Conservation (phyloP, 2,329 filamentous ascomycete genomes). For the Fusarium sacchari region DNA sequence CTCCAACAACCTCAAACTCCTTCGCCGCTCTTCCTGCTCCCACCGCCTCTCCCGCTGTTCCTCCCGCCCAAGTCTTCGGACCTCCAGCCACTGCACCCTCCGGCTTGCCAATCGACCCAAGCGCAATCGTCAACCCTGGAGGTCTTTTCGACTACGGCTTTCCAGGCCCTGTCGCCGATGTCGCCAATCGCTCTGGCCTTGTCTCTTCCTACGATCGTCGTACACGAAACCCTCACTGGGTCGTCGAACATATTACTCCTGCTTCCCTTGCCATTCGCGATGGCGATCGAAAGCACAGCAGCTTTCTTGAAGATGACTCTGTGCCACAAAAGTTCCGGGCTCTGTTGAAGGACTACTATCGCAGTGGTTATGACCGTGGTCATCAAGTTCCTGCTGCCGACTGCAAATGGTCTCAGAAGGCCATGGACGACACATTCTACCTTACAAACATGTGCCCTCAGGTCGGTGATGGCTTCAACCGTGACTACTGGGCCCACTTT, state of each 20-base stretch:
- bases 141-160: slow-evolving; percentile 90
- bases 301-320: slow-evolving; percentile 81
- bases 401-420: slow-evolving; percentile 91
- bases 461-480: slow-evolving; percentile 97
- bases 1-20: slow-evolving; percentile 45
- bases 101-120: slow-evolving; percentile 44
- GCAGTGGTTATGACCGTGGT: slow-evolving; percentile 92
- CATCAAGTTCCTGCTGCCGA: slow-evolving; percentile 98
- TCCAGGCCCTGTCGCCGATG: slow-evolving; percentile 87
- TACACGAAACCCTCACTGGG: slow-evolving; percentile 92
- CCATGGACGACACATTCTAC: slow-evolving; percentile 95
- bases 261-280: slow-evolving; percentile 78
- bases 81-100: slow-evolving; percentile 46
- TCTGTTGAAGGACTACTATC: slow-evolving; percentile 91
- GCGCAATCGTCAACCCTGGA: slow-evolving; percentile 73
- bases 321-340: slow-evolving; percentile 91
- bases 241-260: slow-evolving; percentile 94
- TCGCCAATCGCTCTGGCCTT: slow-evolving; percentile 79
- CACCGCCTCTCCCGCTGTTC: slow-evolving; percentile 54
- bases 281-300: slow-evolving; percentile 85
- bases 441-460: slow-evolving; percentile 98
- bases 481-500: slow-evolving; percentile 99
- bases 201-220: slow-evolving; percentile 91
- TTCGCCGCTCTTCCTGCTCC: slow-evolving; percentile 43
- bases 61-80: slow-evolving; percentile 67